Conservation (phyloP, 768 basidiomycete genomes). For the Lactarius indigo region DNA sequence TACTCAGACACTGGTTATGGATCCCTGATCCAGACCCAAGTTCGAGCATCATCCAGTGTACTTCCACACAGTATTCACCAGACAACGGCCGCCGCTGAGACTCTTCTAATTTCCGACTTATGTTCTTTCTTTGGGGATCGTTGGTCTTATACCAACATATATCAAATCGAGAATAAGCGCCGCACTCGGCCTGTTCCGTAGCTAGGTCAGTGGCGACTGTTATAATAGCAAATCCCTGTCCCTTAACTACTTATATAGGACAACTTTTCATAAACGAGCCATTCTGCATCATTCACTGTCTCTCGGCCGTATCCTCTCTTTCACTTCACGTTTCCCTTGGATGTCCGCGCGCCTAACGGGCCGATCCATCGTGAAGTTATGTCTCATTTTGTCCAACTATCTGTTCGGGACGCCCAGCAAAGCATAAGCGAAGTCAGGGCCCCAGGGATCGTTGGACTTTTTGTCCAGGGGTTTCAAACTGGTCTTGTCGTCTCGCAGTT, state of each 20-base stretch:
- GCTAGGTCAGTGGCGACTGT: background rate
- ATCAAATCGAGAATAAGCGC: background rate
- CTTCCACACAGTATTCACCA: background rate
- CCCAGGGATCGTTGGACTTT: conserved; percentile 16
- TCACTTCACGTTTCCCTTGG: background rate
- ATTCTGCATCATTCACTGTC: background rate
- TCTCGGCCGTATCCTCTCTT: background rate
- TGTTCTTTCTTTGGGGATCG: background rate
- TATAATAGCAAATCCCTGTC: background rate
- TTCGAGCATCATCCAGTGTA: background rate
- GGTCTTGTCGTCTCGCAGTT: conserved; percentile 18
- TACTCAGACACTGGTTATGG: background rate
- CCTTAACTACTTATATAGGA: background rate
- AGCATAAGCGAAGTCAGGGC: conserved; percentile 3
- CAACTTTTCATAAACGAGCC: background rate
- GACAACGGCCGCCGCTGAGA: background rate
- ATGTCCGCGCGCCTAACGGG: background rate
- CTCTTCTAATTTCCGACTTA: background rate
- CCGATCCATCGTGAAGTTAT: background rate
- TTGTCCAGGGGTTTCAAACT: conserved; percentile 16
- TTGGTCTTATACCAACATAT: background rate
- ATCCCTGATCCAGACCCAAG: background rate
- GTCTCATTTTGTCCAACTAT: background rate
- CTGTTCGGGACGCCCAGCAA: background rate
- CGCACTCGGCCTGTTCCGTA: background rate